Percentiles rank a stretch among this genome's conserved stretches.
Conservation (phyloP, 2,329 filamentous ascomycete species). For the Teratosphaeriaceae sp. region DNA sequence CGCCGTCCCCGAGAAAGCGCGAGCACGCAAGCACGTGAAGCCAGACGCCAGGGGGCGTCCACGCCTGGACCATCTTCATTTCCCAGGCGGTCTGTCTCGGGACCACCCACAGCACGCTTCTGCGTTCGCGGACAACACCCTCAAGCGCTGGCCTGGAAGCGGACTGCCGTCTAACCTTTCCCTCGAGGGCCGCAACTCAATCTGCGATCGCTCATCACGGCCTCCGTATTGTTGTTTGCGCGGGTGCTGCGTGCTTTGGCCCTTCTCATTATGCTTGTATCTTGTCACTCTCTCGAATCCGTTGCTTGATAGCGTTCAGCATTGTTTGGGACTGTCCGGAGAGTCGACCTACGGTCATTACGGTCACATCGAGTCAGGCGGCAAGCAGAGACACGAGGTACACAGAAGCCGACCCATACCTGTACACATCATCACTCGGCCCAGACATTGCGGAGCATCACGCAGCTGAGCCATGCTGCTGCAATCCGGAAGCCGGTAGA, state of each 20-base stretch:
- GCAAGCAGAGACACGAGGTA: background rate
- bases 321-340: background rate
- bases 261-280: background rate
- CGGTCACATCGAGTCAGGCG: background rate
- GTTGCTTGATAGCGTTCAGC: slow-evolving; percentile 3
- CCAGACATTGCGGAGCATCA: too few species aligned
- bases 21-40: slow-evolving; percentile 7
- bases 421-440: too few species aligned
- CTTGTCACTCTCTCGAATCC: background rate
- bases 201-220: background rate
- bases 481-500: too few species aligned
- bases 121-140: slow-evolving; percentile 4
- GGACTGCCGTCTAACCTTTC: background rate
- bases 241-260: background rate
- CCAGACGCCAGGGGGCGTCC: slow-evolving; percentile 8
- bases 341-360: background rate
- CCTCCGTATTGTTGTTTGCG: background rate
- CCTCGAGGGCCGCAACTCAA: background rate
- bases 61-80: slow-evolving; percentile 23
- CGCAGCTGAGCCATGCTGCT: too few species aligned
- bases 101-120: slow-evolving; percentile 16
- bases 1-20: background rate
- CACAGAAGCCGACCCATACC: too few species aligned
- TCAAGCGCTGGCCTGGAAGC: slow-evolving; percentile 7
- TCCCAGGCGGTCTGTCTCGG: slow-evolving; percentile 18